A percentile compares a stretch with the other conserved stretches of the same genome.
Conservation (phyloP, 1,139 yeast genomes). For the Taphrina betulina region DNA sequence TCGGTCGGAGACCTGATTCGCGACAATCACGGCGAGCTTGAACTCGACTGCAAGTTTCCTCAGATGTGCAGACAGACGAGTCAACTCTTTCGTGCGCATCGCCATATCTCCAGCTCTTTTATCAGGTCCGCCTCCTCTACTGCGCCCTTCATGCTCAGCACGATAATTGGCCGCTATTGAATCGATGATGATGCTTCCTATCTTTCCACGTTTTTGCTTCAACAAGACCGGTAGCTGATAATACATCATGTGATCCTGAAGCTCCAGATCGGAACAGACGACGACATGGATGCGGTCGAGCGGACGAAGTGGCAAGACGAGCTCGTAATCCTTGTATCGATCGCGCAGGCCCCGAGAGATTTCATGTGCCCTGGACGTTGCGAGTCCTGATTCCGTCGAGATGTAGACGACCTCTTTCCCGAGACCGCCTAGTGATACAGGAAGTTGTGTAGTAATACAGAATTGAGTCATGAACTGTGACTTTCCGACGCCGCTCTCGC, state of each 20-base stretch:
- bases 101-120: conserved; percentile 40
- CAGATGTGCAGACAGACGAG: conserved; percentile 52
- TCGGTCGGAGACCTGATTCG: conserved; percentile 63
- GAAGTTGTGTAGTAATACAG: conserved; percentile 57
- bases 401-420: conserved; percentile 58
- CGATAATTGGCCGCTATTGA: conserved; percentile 84
- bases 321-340: background rate
- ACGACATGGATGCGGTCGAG: conserved; percentile 59
- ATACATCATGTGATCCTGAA: conserved; percentile 68
- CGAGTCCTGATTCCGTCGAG: conserved; percentile 72
- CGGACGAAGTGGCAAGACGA: conserved; percentile 40
- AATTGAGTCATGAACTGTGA: conserved; percentile 72
- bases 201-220: conserved; percentile 43
- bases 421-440: conserved; percentile 51
- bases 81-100: conserved; percentile 44
- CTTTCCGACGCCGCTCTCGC: conserved; percentile 77
- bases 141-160: conserved; percentile 51
- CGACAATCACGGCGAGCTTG: conserved; percentile 63
- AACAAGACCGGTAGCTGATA: conserved; percentile 67
- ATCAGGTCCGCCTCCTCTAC: background rate
- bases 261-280: conserved; percentile 66
- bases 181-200: conserved; percentile 66
- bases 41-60: conserved; percentile 52
- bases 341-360: conserved; percentile 39
- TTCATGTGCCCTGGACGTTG: conserved; percentile 58